Percentiles rank a stretch among this genome's conserved stretches.
Conservation (phyloP, 179 eudicot species). For the Silene vulgaris region DNA sequence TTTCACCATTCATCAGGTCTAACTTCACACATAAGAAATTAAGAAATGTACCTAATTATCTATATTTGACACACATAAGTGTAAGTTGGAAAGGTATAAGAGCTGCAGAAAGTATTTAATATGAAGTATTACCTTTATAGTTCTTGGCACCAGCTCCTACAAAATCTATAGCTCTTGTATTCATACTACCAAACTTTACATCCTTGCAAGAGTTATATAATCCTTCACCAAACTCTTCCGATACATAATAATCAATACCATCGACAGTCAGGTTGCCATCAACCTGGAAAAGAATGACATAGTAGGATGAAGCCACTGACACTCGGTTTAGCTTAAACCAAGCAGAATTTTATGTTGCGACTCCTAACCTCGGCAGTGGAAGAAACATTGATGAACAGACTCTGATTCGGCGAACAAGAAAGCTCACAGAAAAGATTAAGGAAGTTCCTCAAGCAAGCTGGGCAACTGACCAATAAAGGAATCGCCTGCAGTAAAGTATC, state of each 20-base stretch:
- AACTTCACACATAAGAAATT: not conserved
- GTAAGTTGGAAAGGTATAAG: not conserved
- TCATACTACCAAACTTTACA: conserved; percentile 91
- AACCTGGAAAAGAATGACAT: conserved; percentile 40
- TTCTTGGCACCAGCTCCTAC: conserved; percentile 90
- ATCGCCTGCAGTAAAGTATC: conserved; percentile 57
- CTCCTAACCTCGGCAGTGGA: conserved; percentile 59
- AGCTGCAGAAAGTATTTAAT: no score
- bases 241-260: conserved; percentile 69
- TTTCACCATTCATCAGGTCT: not conserved
- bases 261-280: conserved; percentile 67
- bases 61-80: conserved; percentile 1
- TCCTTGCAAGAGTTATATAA: conserved; percentile 85
- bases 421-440: conserved; percentile 95
- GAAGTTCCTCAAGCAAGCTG: conserved; percentile 97
- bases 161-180: conserved; percentile 83
- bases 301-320: not conserved
- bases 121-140: conserved; percentile 49
- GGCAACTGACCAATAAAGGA: conserved; percentile 91
- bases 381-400: conserved; percentile 84
- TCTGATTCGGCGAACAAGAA: conserved; percentile 96
- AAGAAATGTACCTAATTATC: not conserved
- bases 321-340: not conserved
- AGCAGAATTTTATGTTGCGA: not conserved
- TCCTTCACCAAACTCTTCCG: conserved; percentile 74